Percentiles rank a stretch among this genome's conserved stretches.
These are phyloP conservation scores for Trichoderma citrinoviride DNA, from an alignment of 2,329 filamentous ascomycete species.

Conservation along the genomic window DNA sequence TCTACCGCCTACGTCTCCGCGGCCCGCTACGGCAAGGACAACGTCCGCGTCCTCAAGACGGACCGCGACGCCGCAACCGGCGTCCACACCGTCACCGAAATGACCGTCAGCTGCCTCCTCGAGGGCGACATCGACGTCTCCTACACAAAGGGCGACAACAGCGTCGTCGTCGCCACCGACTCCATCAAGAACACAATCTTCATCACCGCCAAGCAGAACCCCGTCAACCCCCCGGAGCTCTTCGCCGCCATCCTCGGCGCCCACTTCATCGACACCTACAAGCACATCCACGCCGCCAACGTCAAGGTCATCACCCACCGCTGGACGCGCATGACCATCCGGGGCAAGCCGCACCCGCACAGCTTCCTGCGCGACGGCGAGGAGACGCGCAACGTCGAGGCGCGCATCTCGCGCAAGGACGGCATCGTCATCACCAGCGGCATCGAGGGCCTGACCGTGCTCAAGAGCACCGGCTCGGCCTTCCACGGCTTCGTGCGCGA, in stretches of 20 bases:
- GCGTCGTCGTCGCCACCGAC: slow-evolving; percentile 91
- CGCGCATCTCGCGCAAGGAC: slow-evolving; percentile 61
- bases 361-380: slow-evolving; percentile 88
- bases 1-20: slow-evolving; percentile 56
- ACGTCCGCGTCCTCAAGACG: slow-evolving; percentile 96
- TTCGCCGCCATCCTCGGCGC: slow-evolving; percentile 80
- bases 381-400: slow-evolving; percentile 82
- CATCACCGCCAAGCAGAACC: slow-evolving; percentile 90
- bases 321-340: slow-evolving; percentile 85
- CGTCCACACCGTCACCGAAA: slow-evolving; percentile 83
- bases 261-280: slow-evolving; percentile 86
- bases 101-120: slow-evolving; percentile 89
- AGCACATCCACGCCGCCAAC: slow-evolving; percentile 82
- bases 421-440: slow-evolving; percentile 75
- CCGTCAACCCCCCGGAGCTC: slow-evolving; percentile 88
- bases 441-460: slow-evolving; percentile 78
- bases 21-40: slow-evolving; percentile 90
- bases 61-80: slow-evolving; percentile 73
- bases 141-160: slow-evolving; percentile 93
- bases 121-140: slow-evolving; percentile 89
- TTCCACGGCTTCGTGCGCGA: slow-evolving; percentile 94
- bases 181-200: slow-evolving; percentile 98
- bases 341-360: slow-evolving; percentile 90
- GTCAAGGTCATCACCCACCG: slow-evolving; percentile 80
- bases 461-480: slow-evolving; percentile 94